These are phyloP conservation scores for Trichoderma virens DNA, from an alignment of 495 filamentous ascomycete species.

Conservation along the genomic window DNA sequence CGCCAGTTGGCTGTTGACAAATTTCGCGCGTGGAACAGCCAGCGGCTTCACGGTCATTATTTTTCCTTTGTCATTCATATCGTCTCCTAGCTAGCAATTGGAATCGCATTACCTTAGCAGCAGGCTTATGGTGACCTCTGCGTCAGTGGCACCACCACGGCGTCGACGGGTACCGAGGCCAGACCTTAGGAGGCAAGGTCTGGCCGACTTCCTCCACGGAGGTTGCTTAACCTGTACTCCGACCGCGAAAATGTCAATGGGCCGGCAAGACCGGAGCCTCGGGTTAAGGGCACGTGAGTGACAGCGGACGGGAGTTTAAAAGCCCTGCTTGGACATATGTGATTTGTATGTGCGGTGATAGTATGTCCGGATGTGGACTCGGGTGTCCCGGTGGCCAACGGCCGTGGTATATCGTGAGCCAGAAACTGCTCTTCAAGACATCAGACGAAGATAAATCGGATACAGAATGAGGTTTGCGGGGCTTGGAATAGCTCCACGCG, in stretches of 20 bases:
- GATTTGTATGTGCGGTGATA: too few species aligned
- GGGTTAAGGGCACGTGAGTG: neutral
- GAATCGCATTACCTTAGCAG: neutral
- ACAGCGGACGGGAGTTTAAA: too few species aligned
- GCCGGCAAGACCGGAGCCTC: neutral
- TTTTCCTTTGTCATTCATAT: neutral
- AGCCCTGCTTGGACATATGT: too few species aligned
- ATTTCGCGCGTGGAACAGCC: neutral
- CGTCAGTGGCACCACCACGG: conserved; percentile 7
- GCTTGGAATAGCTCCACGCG: too few species aligned
- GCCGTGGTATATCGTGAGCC: too few species aligned
- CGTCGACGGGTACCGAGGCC: neutral
- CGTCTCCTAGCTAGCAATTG: neutral
- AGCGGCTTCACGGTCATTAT: neutral
- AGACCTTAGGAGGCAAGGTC: neutral
- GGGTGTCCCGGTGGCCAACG: too few species aligned
- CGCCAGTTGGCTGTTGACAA: neutral
- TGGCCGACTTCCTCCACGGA: neutral
- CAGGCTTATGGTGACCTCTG: neutral
- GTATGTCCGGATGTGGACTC: too few species aligned
- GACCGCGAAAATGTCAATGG: neutral
- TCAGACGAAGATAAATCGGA: too few species aligned
- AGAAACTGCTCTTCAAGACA: too few species aligned
- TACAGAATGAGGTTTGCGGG: too few species aligned
- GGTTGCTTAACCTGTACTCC: neutral